Base-by-base conservation (phyloP, 768 basidiomycete genomes). In the Amanita fuliginea region DNA sequence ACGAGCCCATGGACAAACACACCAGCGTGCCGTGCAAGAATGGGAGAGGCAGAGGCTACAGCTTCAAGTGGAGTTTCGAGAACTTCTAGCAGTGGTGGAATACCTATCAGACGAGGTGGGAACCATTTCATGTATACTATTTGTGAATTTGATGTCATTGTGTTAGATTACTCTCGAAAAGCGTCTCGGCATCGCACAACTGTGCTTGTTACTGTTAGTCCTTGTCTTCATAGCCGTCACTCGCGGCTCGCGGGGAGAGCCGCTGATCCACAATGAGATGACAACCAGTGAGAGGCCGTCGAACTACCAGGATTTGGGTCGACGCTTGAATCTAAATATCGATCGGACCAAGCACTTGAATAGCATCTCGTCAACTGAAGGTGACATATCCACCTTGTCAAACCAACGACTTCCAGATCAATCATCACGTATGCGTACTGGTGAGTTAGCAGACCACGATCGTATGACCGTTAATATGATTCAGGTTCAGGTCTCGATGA, bases 201-300 rank as follows among this genome's bases (percentile, higher is more conserved):
- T 97, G 0, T 81, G 85, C 60, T 73, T 94, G 5, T 72, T 95
- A 4, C 71, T 96, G 3, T 78, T 83, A 0, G 83, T 96, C 8
- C 75, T 95, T 16, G 70, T 92, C 10, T 92, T 96, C 62, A 86
- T 95, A 65, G 79, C 83, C 14, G 72, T 95, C 46, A 93, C 91
- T 3, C 78, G 91, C 4, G 88, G 89, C 6, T 85, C 80, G 46
- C 60, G 73, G 46, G 68, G 66, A 28, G 39, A 49, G 21, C 47
- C 47, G n/a, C n/a, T 49, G 13, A 49, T 42, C 16, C 37, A 26
- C 19, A 28, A 33, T 14, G 47, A 49, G 9, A 30, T 19, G 13
- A 54, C 57, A 19, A 50, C 47, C 8, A 51, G 54, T 6, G 49
- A 65, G 26, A 64, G 18, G 30, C 5, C 18, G 18, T 42, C 47